A percentile compares a stretch with the other conserved stretches of the same genome.
Evolutionary conservation across 2,329 filamentous ascomycete species (phyloP).

Genomic region (Aspergillus tubingensis): DNA sequence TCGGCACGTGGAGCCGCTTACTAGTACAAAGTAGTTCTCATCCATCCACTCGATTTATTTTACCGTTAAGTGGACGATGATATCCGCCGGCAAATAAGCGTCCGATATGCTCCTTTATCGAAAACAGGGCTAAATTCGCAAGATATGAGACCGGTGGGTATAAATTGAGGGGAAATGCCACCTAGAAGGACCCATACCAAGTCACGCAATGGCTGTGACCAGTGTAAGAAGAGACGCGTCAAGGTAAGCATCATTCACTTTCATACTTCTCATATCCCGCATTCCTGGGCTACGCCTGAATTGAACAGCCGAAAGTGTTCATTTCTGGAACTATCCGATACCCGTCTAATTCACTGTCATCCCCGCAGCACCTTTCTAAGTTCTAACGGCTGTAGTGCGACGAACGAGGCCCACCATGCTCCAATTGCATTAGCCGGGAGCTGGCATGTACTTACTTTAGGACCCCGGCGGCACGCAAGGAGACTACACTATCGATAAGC

Average conservation of each 20-base stretch:
- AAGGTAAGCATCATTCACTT: constrained; percentile 33
- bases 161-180: constrained; percentile 29
- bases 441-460: constrained; percentile 35
- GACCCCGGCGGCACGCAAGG: constrained; percentile 19
- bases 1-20: background rate
- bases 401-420: constrained; percentile 42
- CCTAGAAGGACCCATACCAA: constrained; percentile 46
- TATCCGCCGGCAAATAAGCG: background rate
- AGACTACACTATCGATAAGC: constrained; percentile 9
- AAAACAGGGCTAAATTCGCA: background rate
- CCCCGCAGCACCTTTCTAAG: constrained; percentile 9
- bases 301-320: too few relatives aligned
- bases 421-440: constrained; percentile 41
- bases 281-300: too few relatives aligned
- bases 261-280: background rate
- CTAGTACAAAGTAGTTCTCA: too few relatives aligned
- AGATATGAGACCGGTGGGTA: background rate
- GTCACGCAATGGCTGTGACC: constrained; percentile 45
- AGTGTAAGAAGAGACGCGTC: constrained; percentile 45
- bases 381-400: constrained; percentile 36
- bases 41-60: too few relatives aligned
- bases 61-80: too few relatives aligned
- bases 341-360: background rate
- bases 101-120: background rate
- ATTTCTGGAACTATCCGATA: background rate